Base-by-base conservation (phyloP, 768 basidiomycete genomes). In the Amanita rubescens region DNA sequence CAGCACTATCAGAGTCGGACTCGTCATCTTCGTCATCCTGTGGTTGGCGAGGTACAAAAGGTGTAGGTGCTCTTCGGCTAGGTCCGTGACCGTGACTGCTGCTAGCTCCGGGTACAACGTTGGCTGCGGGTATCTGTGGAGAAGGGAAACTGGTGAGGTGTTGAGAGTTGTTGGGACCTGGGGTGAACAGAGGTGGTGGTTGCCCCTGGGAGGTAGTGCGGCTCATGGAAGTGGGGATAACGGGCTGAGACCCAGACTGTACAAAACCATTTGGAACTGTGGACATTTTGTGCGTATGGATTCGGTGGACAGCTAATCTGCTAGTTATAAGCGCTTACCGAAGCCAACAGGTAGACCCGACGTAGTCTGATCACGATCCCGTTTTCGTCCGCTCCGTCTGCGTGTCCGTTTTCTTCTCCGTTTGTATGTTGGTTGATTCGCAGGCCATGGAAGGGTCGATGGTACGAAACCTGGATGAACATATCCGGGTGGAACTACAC, bases 21-120 rank as follows among this genome's bases (percentile, higher is more conserved):
- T 49, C 58, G 15, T 51, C 51, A 8, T 59, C 58, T 8, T 53
- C 51, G 17, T 54, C 56, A 6, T 34, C 32, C 12, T 53, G 42
- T 2, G 33, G 33, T 34, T 37, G 51, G 2, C 57, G 48, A 9
- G 65, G 59, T 22, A 64, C 60, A 41, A 67, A 70, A 2, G 69
- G 68, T 1, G 69, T 70, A 2, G 63, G 53, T 3, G 62, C 59
- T 43, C 69, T 60, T 14, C 55, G 62, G 15, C 27, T 19, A 0
- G 38, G 14, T 11, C 50, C 50, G 3, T 17, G 27, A 11, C 42
- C 51, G 3, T 44, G 38, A 20, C 25, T 41, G n/a, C 15, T 53
- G 19, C 43, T 43, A 15, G 20, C 20, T 9, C 42, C 32, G 10
- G 49, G 49, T n/a, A 2, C 42, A 6, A 12, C 27, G 27, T 30